A percentile compares a stretch with the other conserved stretches of the same genome.
Evolutionary conservation across 208 protist genomes (phyloP).

Genomic region (Leishmania arabica): DNA sequence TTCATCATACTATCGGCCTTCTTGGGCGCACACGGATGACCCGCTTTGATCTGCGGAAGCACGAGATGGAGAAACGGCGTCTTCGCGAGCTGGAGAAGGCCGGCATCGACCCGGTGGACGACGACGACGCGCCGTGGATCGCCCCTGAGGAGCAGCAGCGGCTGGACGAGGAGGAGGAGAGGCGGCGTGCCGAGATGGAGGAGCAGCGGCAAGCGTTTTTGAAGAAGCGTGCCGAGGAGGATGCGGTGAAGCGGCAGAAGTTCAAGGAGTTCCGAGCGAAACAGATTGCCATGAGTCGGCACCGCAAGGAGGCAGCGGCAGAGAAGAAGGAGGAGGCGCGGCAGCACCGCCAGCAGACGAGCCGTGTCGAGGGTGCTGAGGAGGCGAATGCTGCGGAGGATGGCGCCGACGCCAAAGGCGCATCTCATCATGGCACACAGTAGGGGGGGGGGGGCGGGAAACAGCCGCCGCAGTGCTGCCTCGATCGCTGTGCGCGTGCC

Average conservation of each 20-base stretch:
- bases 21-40: slow-evolving; percentile 21
- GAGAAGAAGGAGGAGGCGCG: slow-evolving; percentile 47
- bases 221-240: slow-evolving; percentile 60
- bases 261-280: slow-evolving; percentile 78
- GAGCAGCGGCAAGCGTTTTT: slow-evolving; percentile 58
- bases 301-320: slow-evolving; percentile 59
- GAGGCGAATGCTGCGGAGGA: slow-evolving; percentile 4
- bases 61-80: slow-evolving; percentile 80
- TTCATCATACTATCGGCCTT: neutral
- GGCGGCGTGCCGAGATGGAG: slow-evolving; percentile 50
- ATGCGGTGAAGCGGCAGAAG: slow-evolving; percentile 61
- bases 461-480: neutral
- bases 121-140: slow-evolving; percentile 69
- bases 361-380: slow-evolving; percentile 26
- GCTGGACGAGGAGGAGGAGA: slow-evolving; percentile 63
- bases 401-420: neutral
- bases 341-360: slow-evolving; percentile 30
- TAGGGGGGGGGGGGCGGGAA: neutral
- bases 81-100: slow-evolving; percentile 73
- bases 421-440: neutral
- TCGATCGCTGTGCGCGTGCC: neutral
- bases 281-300: slow-evolving; percentile 76
- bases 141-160: slow-evolving; percentile 79
- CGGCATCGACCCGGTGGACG: slow-evolving; percentile 54
- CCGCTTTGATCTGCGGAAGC: slow-evolving; percentile 74